These are phyloP conservation scores for Cladophialophora chaetospira DNA, from an alignment of 2,329 filamentous ascomycete species.

Conservation along the genomic window DNA sequence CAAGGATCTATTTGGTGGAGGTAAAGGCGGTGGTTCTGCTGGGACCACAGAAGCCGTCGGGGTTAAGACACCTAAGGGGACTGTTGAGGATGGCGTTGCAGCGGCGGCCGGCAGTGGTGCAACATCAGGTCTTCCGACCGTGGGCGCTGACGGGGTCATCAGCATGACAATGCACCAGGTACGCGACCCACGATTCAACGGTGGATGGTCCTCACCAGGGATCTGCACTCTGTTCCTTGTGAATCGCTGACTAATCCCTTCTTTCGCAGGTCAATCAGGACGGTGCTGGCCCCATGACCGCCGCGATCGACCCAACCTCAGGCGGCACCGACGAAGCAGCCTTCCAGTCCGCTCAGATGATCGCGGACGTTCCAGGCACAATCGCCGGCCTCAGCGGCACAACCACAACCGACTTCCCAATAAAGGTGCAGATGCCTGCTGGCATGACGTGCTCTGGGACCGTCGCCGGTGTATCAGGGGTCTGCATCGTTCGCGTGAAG, in stretches of 20 bases:
- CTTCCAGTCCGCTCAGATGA: conserved; percentile 62
- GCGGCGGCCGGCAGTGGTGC: conserved; percentile 58
- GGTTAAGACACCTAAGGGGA: conserved; percentile 51
- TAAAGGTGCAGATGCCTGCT: conserved; percentile 65
- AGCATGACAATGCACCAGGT: conserved; percentile 66
- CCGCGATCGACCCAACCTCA: conserved; percentile 63
- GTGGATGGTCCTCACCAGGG: too few species aligned
- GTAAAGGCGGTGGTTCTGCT: conserved; percentile 37
- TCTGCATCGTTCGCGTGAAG: conserved; percentile 66
- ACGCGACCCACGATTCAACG: conserved; percentile 2
- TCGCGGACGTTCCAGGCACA: conserved; percentile 62
- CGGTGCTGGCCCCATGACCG: conserved; percentile 65
- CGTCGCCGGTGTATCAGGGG: conserved; percentile 60
- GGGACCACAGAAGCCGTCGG: conserved; percentile 41
- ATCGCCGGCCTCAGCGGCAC: conserved; percentile 59
- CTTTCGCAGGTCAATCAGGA: conserved; percentile 64
- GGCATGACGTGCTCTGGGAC: conserved; percentile 67
- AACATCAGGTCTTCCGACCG: conserved; percentile 60
- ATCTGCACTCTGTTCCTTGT: neutral
- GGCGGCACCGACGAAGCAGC: conserved; percentile 62
- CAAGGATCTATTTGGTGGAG: conserved; percentile 6
- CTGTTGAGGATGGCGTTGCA: conserved; percentile 56
- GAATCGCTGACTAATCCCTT: neutral
- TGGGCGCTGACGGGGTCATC: conserved; percentile 61
- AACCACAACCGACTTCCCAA: conserved; percentile 64